These are phyloP conservation scores for Isoetes taiwanensis DNA, from an alignment of 75 land plant genomes.

Conservation along the genomic window DNA sequence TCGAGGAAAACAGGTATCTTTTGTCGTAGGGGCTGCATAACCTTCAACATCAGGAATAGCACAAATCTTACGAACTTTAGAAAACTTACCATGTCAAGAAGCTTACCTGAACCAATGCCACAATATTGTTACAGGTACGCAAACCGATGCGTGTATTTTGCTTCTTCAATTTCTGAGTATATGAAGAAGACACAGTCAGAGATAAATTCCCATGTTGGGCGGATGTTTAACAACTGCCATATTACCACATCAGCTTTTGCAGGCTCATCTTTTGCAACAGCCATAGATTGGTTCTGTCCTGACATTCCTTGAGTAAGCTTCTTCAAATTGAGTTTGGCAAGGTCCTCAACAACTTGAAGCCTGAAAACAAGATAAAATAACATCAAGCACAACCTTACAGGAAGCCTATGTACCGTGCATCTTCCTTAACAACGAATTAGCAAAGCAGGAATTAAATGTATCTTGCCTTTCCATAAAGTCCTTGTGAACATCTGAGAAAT, in stretches of 20 bases:
- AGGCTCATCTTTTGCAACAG: constrained; percentile 71
- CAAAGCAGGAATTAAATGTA: background rate
- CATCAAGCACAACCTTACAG: background rate
- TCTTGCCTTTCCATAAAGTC: constrained; percentile 81
- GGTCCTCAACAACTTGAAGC: constrained; percentile 53
- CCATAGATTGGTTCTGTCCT: constrained; percentile 73
- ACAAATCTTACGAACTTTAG: background rate
- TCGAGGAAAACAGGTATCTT: constrained; percentile 79
- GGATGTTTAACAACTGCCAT: no score
- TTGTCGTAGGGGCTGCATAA: constrained; percentile 62
- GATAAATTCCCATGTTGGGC: background rate
- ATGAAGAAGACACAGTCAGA: background rate
- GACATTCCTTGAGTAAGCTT: constrained; percentile 91
- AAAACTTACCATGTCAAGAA: background rate
- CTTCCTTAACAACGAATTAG: background rate
- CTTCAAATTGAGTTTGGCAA: constrained; percentile 51
- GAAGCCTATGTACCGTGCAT: background rate
- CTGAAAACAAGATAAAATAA: constrained; percentile 15
- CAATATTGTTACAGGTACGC: constrained; percentile 75
- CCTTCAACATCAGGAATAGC: background rate
- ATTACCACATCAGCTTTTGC: constrained; percentile 64
- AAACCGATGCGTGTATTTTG: constrained; percentile 53
- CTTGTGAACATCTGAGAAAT: constrained; percentile 68
- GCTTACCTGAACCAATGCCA: constrained; percentile 70
- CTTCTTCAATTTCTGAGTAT: constrained; percentile 54